phyloP scores from a whole-genome alignment of 2,329 filamentous ascomycete species.

The Juglanconis sp. region DNA sequence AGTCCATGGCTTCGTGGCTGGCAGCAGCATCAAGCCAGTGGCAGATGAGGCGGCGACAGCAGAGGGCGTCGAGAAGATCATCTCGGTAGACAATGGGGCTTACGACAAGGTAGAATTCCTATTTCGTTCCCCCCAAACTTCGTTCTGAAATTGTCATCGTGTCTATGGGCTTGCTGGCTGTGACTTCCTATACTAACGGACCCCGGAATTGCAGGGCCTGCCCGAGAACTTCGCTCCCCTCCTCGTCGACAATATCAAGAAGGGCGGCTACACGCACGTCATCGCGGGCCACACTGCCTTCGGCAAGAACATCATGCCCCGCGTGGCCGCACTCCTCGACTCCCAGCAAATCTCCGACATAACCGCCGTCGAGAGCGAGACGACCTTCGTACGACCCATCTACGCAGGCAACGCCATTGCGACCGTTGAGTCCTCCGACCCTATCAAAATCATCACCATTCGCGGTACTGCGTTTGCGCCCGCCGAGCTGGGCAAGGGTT shows the following conservation, averaged over 20 bases:
- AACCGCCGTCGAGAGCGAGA: conserved; percentile 79
- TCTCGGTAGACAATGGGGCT: conserved; percentile 80
- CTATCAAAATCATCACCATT: conserved; percentile 85
- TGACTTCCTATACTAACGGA: background rate
- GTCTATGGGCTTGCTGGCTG: background rate
- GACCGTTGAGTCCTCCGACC: conserved; percentile 86
- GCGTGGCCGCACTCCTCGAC: conserved; percentile 87
- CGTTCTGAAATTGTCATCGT: background rate
- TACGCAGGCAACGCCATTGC: conserved; percentile 97
- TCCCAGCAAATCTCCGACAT: conserved; percentile 93
- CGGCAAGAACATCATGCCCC: conserved; percentile 90
- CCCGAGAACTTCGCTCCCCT: conserved; percentile 94
- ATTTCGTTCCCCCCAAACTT: background rate
- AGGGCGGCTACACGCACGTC: conserved; percentile 88
- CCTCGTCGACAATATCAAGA: conserved; percentile 94
- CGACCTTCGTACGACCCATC: conserved; percentile 93
- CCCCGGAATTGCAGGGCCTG: conserved; percentile 59
- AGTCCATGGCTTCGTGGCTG: conserved; percentile 84
- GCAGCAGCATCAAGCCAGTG: conserved; percentile 68
- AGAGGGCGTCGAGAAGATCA: conserved; percentile 85
- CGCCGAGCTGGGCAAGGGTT: conserved; percentile 67
- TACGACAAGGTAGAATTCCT: conserved; percentile 76
- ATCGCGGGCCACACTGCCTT: conserved; percentile 91
- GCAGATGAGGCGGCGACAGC: conserved; percentile 87
- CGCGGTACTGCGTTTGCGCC: conserved; percentile 88